Percentiles rank a stretch among this genome's conserved stretches.
phyloP scores from a whole-genome alignment of 257 asterid species.

The Paraleonurus japonicus region DNA sequence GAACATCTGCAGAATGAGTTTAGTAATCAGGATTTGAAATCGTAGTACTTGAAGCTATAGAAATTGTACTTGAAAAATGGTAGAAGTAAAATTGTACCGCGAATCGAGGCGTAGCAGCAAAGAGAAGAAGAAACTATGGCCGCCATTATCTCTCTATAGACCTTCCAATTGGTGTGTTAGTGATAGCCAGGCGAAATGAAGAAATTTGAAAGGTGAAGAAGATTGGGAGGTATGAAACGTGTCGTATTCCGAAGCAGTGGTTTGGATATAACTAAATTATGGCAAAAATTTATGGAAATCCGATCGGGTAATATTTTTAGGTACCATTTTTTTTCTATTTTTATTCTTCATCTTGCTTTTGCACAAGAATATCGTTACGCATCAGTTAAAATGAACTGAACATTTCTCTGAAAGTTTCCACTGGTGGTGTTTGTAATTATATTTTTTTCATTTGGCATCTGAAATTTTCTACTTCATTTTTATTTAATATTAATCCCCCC shows the following conservation, averaged over 20 bases:
- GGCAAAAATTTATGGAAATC: not conserved
- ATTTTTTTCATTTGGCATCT: too few relatives aligned
- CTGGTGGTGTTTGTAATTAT: too few relatives aligned
- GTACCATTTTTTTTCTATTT: too few relatives aligned
- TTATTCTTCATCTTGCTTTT: too few relatives aligned
- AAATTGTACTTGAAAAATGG: not conserved
- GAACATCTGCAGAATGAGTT: slow-evolving; percentile 33
- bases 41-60: not conserved
- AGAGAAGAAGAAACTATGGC: slow-evolving; percentile 35
- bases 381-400: too few relatives aligned
- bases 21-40: not conserved
- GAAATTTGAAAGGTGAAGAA: slow-evolving; percentile 31
- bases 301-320: too few relatives aligned
- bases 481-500: too few relatives aligned
- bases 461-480: too few relatives aligned
- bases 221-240: slow-evolving; percentile 19
- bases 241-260: slow-evolving; percentile 20
- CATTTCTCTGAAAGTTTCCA: too few relatives aligned
- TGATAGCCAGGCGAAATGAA: not conserved
- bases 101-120: slow-evolving; percentile 35
- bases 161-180: slow-evolving; percentile 13
- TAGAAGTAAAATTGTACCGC: slow-evolving; percentile 26
- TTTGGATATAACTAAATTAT: not conserved
- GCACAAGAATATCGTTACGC: too few relatives aligned
- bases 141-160: slow-evolving; percentile 30